phyloP scores from a whole-genome alignment of 192 early-diverging fungal genomes.

The Haplosporangium gracile region DNA sequence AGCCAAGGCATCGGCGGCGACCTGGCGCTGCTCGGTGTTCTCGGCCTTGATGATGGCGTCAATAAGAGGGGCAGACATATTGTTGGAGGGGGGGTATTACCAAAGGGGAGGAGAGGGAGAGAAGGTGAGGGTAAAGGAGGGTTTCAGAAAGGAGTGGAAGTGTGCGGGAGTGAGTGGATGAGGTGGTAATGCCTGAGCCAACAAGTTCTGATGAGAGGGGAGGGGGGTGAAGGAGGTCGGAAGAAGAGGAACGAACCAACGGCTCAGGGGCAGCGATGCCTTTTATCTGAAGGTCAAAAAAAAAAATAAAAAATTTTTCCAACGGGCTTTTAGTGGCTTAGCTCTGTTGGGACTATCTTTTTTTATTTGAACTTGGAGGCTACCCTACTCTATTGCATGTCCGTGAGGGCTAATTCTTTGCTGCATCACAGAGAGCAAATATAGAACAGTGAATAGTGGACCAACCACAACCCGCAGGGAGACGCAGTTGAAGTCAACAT shows the following conservation, averaged over 20 bases:
- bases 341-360: neutral
- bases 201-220: conserved; percentile 29
- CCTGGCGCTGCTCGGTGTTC: conserved; percentile 53
- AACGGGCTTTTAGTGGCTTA: neutral
- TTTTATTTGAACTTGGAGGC: too few species aligned
- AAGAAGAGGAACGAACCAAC: conserved; percentile 42
- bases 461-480: too few species aligned
- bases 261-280: conserved; percentile 8
- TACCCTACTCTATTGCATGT: too few species aligned
- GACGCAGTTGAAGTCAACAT: too few species aligned
- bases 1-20: conserved; percentile 50
- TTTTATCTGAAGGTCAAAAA: neutral
- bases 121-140: neutral
- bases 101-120: neutral
- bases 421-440: too few species aligned
- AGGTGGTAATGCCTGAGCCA: conserved; percentile 24
- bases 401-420: too few species aligned
- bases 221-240: conserved; percentile 12
- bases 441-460: too few species aligned
- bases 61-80: conserved; percentile 54
- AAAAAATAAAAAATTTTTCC: neutral
- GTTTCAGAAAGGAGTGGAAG: conserved; percentile 23
- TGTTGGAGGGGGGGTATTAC: neutral
- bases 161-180: conserved; percentile 15
- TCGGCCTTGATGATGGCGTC: conserved; percentile 58